Conservation (phyloP, 345 rosid genomes). For the Bruguiera gymnorhiza region DNA sequence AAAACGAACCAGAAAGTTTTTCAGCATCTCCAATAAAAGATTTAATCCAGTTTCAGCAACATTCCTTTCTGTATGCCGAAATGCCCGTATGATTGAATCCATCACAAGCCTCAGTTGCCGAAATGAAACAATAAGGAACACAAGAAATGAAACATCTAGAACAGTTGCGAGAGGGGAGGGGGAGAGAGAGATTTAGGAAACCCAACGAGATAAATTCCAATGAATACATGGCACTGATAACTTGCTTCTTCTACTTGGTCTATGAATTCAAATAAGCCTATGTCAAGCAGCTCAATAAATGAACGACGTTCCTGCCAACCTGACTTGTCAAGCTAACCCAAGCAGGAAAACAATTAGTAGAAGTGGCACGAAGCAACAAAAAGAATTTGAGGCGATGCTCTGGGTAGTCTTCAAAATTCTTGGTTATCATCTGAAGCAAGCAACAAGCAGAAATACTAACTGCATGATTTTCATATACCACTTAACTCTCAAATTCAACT, state of each 20-base stretch:
- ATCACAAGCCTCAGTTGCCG: conserved; percentile 97
- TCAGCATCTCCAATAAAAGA: conserved; percentile 88
- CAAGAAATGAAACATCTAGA: background rate
- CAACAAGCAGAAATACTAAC: conserved; percentile 1
- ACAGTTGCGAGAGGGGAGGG: background rate
- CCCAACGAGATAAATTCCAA: background rate
- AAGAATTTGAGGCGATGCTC: conserved; percentile 99
- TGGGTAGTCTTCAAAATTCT: conserved; percentile 96
- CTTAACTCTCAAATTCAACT: too few species aligned
- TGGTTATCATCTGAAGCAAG: conserved; percentile 86
- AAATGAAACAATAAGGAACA: conserved; percentile 8
- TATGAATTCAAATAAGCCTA: background rate
- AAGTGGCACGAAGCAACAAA: conserved; percentile 94
- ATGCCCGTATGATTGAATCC: conserved; percentile 99
- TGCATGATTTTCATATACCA: background rate
- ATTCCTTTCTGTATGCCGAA: conserved; percentile 97
- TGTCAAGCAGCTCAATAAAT: background rate
- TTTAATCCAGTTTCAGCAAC: conserved; percentile 97
- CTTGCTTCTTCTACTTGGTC: too few species aligned
- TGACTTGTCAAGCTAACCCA: conserved; percentile 84
- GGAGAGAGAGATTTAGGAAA: background rate
- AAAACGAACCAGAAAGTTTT: conserved; percentile 73
- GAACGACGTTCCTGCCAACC: conserved; percentile 43
- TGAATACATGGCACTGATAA: too few species aligned
- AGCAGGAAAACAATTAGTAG: conserved; percentile 88